Evolutionary conservation across 345 rosid genomes (phyloP).

Genomic region (Salix koriyanagi): DNA sequence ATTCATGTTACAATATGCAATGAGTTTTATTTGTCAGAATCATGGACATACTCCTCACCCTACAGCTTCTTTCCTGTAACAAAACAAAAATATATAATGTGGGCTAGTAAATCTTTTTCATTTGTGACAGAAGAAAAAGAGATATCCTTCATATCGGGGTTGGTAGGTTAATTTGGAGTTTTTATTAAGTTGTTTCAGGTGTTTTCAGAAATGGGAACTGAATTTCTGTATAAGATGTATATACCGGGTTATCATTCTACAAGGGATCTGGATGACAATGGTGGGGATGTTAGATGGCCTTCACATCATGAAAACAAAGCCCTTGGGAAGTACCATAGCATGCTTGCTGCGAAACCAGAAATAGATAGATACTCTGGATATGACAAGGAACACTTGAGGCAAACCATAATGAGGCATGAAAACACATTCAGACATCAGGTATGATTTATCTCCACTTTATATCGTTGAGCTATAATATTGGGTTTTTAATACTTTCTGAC

Average conservation of each 20-base stretch:
- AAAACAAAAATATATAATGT: neutral
- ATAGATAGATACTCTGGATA: constrained; percentile 18
- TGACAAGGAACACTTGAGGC: constrained; percentile 54
- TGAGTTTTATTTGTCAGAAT: neutral
- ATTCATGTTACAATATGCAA: neutral
- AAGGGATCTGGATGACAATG: constrained; percentile 46
- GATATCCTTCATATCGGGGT: neutral
- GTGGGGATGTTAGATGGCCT: constrained; percentile 46
- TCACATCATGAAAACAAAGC: constrained; percentile 31
- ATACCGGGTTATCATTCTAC: constrained; percentile 44
- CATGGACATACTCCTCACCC: neutral
- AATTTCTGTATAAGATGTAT: constrained; percentile 57
- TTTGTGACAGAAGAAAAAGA: neutral
- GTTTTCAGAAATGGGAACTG: constrained; percentile 61
- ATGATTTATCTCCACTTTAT: constrained; percentile 1
- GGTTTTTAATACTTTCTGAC: neutral
- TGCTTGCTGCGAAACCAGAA: constrained; percentile 30
- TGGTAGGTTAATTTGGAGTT: neutral
- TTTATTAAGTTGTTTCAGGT: constrained; percentile 23
- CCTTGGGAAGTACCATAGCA: constrained; percentile 34
- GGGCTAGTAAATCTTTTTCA: neutral
- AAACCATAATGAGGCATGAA: constrained; percentile 71
- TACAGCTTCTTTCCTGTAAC: neutral
- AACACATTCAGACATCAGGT: constrained; percentile 71
- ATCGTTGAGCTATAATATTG: neutral